Evolutionary conservation across 2,329 filamentous ascomycete genomes (phyloP).

Genomic region (Penicillium verrucosum): DNA sequence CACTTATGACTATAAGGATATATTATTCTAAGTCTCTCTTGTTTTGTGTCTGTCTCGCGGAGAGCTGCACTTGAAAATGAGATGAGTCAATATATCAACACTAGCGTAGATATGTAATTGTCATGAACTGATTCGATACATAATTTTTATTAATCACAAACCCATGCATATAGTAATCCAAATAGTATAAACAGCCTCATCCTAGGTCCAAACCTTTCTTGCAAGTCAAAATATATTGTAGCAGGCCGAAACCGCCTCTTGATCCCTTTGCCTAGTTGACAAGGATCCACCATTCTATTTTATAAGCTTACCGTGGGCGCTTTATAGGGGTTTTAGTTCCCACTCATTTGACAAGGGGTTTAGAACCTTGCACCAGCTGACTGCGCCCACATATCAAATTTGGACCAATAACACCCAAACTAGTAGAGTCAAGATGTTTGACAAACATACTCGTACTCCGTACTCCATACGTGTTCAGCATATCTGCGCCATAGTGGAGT

Average conservation of each 20-base stretch:
- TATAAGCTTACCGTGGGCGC: conserved; percentile 1
- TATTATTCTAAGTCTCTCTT: background rate
- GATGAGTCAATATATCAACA: background rate
- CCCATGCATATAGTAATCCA: background rate
- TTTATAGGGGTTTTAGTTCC: background rate
- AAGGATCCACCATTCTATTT: background rate
- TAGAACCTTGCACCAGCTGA: conserved; percentile 4
- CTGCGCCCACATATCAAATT: background rate
- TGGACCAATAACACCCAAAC: background rate
- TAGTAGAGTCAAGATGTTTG: background rate
- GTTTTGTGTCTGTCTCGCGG: background rate
- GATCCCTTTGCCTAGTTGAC: background rate
- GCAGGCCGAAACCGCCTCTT: background rate
- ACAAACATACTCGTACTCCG: background rate
- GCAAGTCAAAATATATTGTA: background rate
- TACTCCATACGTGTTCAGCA: background rate
- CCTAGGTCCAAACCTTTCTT: background rate
- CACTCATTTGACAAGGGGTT: background rate
- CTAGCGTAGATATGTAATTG: background rate
- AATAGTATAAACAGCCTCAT: background rate
- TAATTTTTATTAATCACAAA: background rate
- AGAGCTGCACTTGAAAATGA: background rate
- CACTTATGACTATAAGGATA: background rate
- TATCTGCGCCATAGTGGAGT: background rate
- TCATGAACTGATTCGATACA: background rate